Percentiles rank a stretch among this genome's conserved stretches.
These are phyloP conservation scores for Hymenoscyphus fraxineus DNA, from an alignment of 2,329 filamentous ascomycete species.

Conservation along the genomic window DNA sequence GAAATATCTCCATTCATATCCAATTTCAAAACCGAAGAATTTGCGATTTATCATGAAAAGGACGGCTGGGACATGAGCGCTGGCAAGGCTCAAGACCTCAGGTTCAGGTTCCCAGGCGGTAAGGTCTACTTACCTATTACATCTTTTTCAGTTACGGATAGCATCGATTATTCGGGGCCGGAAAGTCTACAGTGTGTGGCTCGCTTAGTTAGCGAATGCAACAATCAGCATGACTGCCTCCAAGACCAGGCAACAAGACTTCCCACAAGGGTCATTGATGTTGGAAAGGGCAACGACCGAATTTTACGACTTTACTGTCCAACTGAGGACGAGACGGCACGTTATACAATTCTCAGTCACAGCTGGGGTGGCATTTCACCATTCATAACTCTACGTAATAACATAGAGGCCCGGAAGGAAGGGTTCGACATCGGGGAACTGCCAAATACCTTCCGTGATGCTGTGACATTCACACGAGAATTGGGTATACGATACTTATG, in stretches of 20 bases:
- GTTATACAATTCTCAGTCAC: conserved; percentile 12
- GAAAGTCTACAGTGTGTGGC: background rate
- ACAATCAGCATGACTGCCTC: background rate
- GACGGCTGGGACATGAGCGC: too few species aligned
- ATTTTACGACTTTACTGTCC: background rate
- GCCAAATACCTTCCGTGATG: conserved; percentile 12
- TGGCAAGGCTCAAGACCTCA: background rate
- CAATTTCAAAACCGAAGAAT: too few species aligned
- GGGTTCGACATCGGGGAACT: background rate
- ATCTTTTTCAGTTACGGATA: background rate
- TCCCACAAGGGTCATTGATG: background rate
- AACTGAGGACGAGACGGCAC: background rate
- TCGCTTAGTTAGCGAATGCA: background rate
- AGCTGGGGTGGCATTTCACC: conserved; percentile 6
- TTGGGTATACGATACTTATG: conserved; percentile 12
- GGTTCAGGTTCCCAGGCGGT: background rate
- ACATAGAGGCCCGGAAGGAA: background rate
- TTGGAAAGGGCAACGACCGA: background rate
- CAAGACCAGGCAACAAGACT: background rate
- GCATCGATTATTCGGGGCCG: background rate
- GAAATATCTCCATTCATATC: background rate
- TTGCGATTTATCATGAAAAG: too few species aligned
- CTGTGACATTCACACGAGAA: conserved; percentile 3
- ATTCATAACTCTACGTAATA: background rate
- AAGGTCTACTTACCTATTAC: background rate